Evolutionary conservation across 768 basidiomycete genomes (phyloP).

Genomic region (Agrocybe pediades): DNA sequence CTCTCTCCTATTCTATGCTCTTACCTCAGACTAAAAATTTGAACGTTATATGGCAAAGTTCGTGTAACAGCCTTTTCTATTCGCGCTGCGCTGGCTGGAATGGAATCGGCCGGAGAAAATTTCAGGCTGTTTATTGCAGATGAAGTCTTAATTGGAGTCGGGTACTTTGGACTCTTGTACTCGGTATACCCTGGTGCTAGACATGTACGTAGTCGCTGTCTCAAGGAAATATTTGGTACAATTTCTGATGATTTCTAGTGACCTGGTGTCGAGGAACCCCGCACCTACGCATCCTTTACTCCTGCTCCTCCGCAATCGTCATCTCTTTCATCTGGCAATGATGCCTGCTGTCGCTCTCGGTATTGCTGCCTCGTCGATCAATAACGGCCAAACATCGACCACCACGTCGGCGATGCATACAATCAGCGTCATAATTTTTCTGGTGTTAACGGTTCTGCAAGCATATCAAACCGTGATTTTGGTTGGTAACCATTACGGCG

Average conservation of each 20-base stretch:
- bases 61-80: slow-evolving; percentile 41
- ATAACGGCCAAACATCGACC: slow-evolving; percentile 9
- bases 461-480: slow-evolving; percentile 31
- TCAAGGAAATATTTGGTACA: too few species aligned
- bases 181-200: slow-evolving; percentile 44
- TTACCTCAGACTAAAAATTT: background rate
- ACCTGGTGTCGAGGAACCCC: slow-evolving; percentile 16
- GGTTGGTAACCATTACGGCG: slow-evolving; percentile 19
- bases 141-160: slow-evolving; percentile 41
- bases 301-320: slow-evolving; percentile 28
- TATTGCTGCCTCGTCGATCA: slow-evolving; percentile 18
- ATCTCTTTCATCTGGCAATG: slow-evolving; percentile 30
- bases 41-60: slow-evolving; percentile 32
- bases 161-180: slow-evolving; percentile 45
- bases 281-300: slow-evolving; percentile 17
- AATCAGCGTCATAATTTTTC: slow-evolving; percentile 36
- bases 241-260: slow-evolving; percentile 11
- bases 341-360: slow-evolving; percentile 33
- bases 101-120: slow-evolving; percentile 30
- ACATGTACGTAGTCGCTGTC: too few species aligned
- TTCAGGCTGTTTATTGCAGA: slow-evolving; percentile 36
- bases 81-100: slow-evolving; percentile 36
- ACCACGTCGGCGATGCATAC: slow-evolving; percentile 29
- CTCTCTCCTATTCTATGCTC: too few species aligned
- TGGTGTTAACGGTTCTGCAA: slow-evolving; percentile 35